These are phyloP conservation scores for Vigna trinervia DNA, from an alignment of 306 rosid genomes.

Conservation along the genomic window DNA sequence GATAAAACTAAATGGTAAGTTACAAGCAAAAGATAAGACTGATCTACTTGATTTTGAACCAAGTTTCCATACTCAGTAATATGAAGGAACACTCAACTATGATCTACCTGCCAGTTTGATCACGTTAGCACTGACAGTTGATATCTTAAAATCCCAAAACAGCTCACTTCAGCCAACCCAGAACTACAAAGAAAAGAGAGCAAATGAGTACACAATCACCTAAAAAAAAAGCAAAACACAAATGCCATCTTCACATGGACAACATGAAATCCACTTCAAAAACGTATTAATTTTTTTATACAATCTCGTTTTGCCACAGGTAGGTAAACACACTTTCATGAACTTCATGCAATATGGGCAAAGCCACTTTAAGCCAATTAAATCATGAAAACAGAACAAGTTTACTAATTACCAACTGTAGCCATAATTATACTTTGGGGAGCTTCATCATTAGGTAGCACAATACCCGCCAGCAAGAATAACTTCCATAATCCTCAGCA, in stretches of 20 bases:
- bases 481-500: slow-evolving; percentile 60
- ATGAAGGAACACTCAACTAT: slow-evolving; percentile 46
- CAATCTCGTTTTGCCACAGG: slow-evolving; percentile 24
- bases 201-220: slow-evolving; percentile 32
- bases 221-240: neutral
- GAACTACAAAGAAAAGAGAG: slow-evolving; percentile 39
- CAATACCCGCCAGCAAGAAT: slow-evolving; percentile 56
- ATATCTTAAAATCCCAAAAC: slow-evolving; percentile 45
- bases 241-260: slow-evolving; percentile 22
- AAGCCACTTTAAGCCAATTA: slow-evolving; percentile 29
- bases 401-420: slow-evolving; percentile 60
- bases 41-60: slow-evolving; percentile 39
- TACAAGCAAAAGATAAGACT: slow-evolving; percentile 34
- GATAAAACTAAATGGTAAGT: slow-evolving; percentile 20
- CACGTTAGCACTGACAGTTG: slow-evolving; percentile 38
- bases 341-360: slow-evolving; percentile 26
- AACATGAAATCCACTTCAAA: neutral
- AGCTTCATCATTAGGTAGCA: slow-evolving; percentile 62
- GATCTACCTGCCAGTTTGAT: slow-evolving; percentile 55
- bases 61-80: slow-evolving; percentile 46
- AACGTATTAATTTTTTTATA: neutral
- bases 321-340: slow-evolving; percentile 1
- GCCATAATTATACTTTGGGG: slow-evolving; percentile 50
- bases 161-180: slow-evolving; percentile 51
- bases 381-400: slow-evolving; percentile 16